These are phyloP conservation scores for Xerocomus amazonicus DNA, from an alignment of 1,284 basidiomycete genomes.

Conservation along the genomic window DNA sequence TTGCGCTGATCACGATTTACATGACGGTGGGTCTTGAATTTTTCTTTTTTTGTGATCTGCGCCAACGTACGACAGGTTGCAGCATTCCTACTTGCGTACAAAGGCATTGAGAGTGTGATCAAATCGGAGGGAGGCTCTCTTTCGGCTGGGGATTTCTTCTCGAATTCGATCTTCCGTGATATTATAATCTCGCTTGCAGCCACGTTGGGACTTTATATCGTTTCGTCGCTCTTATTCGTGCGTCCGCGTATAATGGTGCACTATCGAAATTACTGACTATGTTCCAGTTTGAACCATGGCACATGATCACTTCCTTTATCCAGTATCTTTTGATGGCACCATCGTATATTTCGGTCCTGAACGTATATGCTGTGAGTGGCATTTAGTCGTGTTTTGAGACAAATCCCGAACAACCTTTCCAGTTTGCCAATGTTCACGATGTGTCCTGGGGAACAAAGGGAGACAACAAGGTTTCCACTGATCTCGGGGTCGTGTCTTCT, in stretches of 20 bases:
- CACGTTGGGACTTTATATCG: conserved; percentile 81
- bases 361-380: conserved; percentile 75
- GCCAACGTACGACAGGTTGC: conserved; percentile 47
- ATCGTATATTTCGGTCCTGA: conserved; percentile 88
- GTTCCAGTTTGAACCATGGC: conserved; percentile 80
- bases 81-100: conserved; percentile 77
- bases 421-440: conserved; percentile 88
- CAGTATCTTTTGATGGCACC: conserved; percentile 93
- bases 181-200: conserved; percentile 84
- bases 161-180: conserved; percentile 78
- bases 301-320: conserved; percentile 91
- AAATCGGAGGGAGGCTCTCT: conserved; percentile 45
- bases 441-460: conserved; percentile 92
- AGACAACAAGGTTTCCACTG: conserved; percentile 81
- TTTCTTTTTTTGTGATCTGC: not conserved
- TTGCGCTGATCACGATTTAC: conserved; percentile 85
- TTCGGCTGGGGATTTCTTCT: conserved; percentile 56
- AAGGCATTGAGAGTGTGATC: conserved; percentile 65
- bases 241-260: conserved; percentile 35
- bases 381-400: conserved; percentile 3
- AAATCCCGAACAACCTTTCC: conserved; percentile 13
- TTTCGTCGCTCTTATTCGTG: conserved; percentile 80
- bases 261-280: conserved; percentile 7
- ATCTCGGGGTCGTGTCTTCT: conserved; percentile 74
- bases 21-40: conserved; percentile 70